A percentile compares a stretch with the other conserved stretches of the same genome.
phyloP scores from a whole-genome alignment of 805 yeast species.

The Pichia pseudocactophila region DNA sequence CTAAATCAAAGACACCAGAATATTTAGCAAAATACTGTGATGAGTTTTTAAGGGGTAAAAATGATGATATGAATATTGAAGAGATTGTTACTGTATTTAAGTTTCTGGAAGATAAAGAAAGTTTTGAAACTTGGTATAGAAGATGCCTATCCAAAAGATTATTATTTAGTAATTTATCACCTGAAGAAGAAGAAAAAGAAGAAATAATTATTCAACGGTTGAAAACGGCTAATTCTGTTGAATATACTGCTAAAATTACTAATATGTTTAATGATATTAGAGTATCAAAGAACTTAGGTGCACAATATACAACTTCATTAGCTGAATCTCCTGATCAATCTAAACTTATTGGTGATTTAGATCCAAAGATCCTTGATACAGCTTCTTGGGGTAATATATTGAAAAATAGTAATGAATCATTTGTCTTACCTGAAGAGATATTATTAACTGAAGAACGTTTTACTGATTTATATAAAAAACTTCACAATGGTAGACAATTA shows the following conservation, averaged over 20 bases:
- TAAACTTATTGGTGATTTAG: constrained; percentile 21
- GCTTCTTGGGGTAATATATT: constrained; percentile 27
- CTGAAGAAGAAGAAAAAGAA: constrained; percentile 80
- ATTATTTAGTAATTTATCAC: constrained; percentile 63
- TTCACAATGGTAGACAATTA: constrained; percentile 80
- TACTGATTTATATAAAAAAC: constrained; percentile 56
- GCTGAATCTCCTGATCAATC: background rate
- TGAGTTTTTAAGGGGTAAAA: constrained; percentile 67
- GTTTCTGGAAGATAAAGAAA: constrained; percentile 88
- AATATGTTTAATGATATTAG: constrained; percentile 94
- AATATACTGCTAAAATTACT: constrained; percentile 87
- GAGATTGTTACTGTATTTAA: constrained; percentile 82
- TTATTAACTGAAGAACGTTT: constrained; percentile 56
- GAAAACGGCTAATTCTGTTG: constrained; percentile 83
- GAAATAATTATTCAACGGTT: constrained; percentile 75
- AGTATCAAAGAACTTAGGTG: constrained; percentile 66
- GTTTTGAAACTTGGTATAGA: constrained; percentile 88
- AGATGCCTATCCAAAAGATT: constrained; percentile 82
- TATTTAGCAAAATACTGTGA: constrained; percentile 85
- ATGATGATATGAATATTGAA: constrained; percentile 69
- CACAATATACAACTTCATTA: background rate
- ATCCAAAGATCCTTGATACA: constrained; percentile 27
- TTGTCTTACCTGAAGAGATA: constrained; percentile 62
- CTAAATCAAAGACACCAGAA: constrained; percentile 81
- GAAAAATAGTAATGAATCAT: constrained; percentile 30